Base-by-base conservation (phyloP, 129 eudicot species). In the Oenanthe sinensis region DNA sequence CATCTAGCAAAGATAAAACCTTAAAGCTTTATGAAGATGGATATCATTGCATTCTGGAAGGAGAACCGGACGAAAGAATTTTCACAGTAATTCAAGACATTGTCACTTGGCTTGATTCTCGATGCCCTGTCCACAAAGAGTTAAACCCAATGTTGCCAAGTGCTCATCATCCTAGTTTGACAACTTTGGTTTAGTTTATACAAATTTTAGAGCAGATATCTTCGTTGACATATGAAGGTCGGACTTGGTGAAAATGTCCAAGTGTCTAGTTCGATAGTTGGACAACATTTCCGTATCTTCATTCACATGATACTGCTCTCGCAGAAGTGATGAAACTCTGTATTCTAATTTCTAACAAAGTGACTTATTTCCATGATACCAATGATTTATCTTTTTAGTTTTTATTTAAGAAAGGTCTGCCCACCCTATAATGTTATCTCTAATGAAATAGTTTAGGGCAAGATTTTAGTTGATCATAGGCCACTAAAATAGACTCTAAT, bases 41-140 rank as follows among this genome's bases (percentile, higher is more conserved):
- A 73, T 91, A 88, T 71, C 98, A 94, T 68, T 85, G 87, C 84
- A 88, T 94, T 84, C 88, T 94, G 22, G 98, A 91, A 88, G 98
- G 98, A 33, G 98, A 94, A 77, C 88, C 98, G 0, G 98, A 94
- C 78, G 98, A 94, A 28, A 87, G 86, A 80, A 94, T 94, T 62
- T 81, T 90, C 45, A 71, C 83, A 6, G 97, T 94, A 13, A 88
- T 94, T 62, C 72, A 74, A 76, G 97, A 94, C 76, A 91, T 94
- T 50, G 75, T 80, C 52, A 79, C 87, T n/a, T 94, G 98, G 97
- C 93, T 91, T 55, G 96, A 92, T 80, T 71, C 85, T 76, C 88
- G 84, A 33, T 86, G 89, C 80, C 46, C 84, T 4, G 47, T 79
- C 58, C 76, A 82, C 75, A 80, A 86, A 33, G 72, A 67, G 42